Base-by-base conservation (phyloP, 371 early-diverging fungal genomes). In the Syncephalis fuscata region DNA sequence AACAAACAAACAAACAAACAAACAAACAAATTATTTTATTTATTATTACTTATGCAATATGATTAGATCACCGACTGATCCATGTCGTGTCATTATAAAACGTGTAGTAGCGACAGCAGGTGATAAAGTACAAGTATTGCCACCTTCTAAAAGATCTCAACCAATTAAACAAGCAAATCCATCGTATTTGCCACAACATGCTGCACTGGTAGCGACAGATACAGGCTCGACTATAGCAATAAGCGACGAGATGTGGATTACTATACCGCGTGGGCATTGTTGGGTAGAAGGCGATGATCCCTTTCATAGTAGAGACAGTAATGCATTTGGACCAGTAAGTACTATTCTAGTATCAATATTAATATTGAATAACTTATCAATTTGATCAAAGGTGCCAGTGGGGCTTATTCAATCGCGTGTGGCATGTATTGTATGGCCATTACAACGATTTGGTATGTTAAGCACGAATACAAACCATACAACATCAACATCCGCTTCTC, bases 231-330 rank as follows among this genome's bases (percentile, higher is more conserved):
- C 39, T 49, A n/a, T n/a, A n/a, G n/a, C n/a, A n/a, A n/a, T n/a
- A n/a, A n/a, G n/a, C n/a, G n/a, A n/a, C n/a, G n/a, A n/a, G n/a
- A n/a, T n/a, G n/a, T 46, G 48, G 42, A 36, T 48, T 56, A 8
- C 25, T 51, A 66, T 92, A 8, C 93, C 93, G 22, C 66, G 63
- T 58, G 93, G 93, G 1, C 83, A 88, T 58, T 83, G 83, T 56
- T 92, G 93, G 93, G 71, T 91, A 41, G 93, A 92, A 64, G 82
- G 85, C 19, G 93, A 92, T 56, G 91, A 89, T 57, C 67, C 73
- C 27, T 84, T 80, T 56, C 82, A 82, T 59, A 86, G 86, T 48
- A 69, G 66, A 48, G 93, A 92, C 52, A 85, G 86, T 56, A 88
- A 87, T 60, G 53, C 67, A 2, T 90, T 82, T 66, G 93, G 93